Evolutionary conservation across 371 early-diverging fungal species (phyloP), one percentile per base, ranked within the genome.

Genomic region (Fennellomyces sp.): DNA sequence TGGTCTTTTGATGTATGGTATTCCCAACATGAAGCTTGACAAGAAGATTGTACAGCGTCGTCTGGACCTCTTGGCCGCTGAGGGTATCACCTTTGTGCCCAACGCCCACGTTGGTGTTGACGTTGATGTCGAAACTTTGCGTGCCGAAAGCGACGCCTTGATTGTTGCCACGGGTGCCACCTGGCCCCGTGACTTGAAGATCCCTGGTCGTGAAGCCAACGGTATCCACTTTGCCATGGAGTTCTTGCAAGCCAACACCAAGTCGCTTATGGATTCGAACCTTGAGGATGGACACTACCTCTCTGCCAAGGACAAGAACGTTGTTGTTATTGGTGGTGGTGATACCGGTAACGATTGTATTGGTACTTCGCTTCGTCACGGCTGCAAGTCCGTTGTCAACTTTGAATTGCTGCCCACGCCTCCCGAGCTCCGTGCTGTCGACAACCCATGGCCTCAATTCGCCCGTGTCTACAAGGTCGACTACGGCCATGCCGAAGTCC

Each of bases 21-120:
- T 98, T 60, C 98, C 98, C 58, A 97, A 98, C 84, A 98, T 98
- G 98, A 98, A 98, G 86, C 89, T 98, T 27, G 97, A 98, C 79
- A 97, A 97, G 87, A 81, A 82, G 55, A 69, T 95, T 57, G 97
- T 98, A 33, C 92, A 94, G 69, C 88, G 98, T 41, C 93, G 98
- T 63, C 77, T 96, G 51, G 94, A 97, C 60, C 86, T 96, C 63
- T 76, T 98, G 78, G 92, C 88, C 3, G 91, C 88, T 8, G 97
- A 98, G 77, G 98, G 97, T 45, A 84, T 98, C 33, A 75, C 72
- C 29, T 97, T 97, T 79, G 88, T 93, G 21, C 75, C 92, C 52
- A 89, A 89, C 69, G 85, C 91, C 26, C 85, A 96, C 52, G 89
- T 98, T 27, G 98, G 98, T 63, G 90, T 86, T 45, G 85, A 91